Base-by-base conservation (phyloP, 2,329 filamentous ascomycete genomes). In the Cladophialophora bantiana region DNA sequence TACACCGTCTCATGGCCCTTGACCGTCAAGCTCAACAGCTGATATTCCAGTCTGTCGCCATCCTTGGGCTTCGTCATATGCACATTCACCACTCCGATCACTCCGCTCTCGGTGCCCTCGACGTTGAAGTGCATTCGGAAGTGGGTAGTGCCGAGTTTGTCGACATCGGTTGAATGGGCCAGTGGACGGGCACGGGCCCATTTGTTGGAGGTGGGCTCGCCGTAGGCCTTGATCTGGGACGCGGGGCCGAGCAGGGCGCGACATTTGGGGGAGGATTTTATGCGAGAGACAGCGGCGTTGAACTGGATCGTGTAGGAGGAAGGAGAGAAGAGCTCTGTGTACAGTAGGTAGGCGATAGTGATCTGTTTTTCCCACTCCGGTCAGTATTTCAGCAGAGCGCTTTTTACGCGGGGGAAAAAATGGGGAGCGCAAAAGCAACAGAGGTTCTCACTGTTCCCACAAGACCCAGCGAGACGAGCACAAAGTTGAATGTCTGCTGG, bases 401-500 rank as follows among this genome's bases (percentile, higher is more conserved):
- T 26, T 26, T 26, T 26, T 26, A 3, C 26, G 26, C 3, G 26
- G 26, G 26, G 3, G 3, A 26, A 26, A 26, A 26, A 26, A 26
- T n/a, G 3, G 26, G 26, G 26, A 26, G 26, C 26, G 26, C n/a
- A 26, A 26, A 26, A 26, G 26, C 26, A 26, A 26, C 26, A 26
- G 26, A 26, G 26, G 26, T 26, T 73, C 84, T 69, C 83, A 93
- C 91, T 40, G 94, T 97, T 73, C 94, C 82, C 38, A 88, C 85
- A 10, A 94, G 80, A 32, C 94, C 94, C 7, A 89, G 83, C 1
- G 93, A 72, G 7, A 97, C 88, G 69, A 97, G 79, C 71, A 90
- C 85, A 71, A 97, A 88, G 79, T 98, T 97, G 82, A 96, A 90
- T 15, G 90, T 91, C 78, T 97, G 94, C 78, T 97, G 94, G 0